phyloP scores from a whole-genome alignment of 2,329 filamentous ascomycete species.

The Paraphaeosphaeria minitans region DNA sequence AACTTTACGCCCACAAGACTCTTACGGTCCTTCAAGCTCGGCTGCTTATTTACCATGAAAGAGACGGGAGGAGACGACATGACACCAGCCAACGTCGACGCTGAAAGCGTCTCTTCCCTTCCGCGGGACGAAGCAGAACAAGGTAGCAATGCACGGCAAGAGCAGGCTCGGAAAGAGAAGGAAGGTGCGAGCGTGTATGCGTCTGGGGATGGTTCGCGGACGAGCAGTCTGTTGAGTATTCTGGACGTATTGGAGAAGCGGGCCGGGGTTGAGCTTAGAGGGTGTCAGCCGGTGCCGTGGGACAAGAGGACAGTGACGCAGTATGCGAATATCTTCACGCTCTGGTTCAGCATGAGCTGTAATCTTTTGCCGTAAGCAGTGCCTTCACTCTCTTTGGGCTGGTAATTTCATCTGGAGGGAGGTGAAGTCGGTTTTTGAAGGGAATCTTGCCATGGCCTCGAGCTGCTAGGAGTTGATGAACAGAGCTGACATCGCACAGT shows the following conservation, averaged over 20 bases:
- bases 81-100: not conserved
- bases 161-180: not conserved
- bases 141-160: not conserved
- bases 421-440: too few relatives aligned
- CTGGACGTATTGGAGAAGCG: constrained; percentile 11
- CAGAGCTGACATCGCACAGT: constrained; percentile 28
- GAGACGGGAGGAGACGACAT: not conserved
- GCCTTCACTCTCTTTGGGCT: too few relatives aligned
- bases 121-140: not conserved
- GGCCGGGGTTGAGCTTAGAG: constrained; percentile 46
- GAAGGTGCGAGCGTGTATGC: not conserved
- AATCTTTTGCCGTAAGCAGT: constrained; percentile 60
- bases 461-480: too few relatives aligned
- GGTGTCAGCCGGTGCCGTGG: constrained; percentile 61
- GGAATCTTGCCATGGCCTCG: too few relatives aligned
- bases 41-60: too few relatives aligned
- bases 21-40: too few relatives aligned
- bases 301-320: constrained; percentile 60
- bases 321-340: constrained; percentile 63
- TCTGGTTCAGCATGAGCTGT: constrained; percentile 64
- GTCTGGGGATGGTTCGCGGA: not conserved
- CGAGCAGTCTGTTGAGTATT: constrained; percentile 3
- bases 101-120: not conserved
- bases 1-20: too few relatives aligned
- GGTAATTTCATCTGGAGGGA: too few relatives aligned